Percentiles rank a stretch among this genome's conserved stretches.
phyloP scores from a whole-genome alignment of 139 green algal species.

The Chlamydomonas urium region DNA sequence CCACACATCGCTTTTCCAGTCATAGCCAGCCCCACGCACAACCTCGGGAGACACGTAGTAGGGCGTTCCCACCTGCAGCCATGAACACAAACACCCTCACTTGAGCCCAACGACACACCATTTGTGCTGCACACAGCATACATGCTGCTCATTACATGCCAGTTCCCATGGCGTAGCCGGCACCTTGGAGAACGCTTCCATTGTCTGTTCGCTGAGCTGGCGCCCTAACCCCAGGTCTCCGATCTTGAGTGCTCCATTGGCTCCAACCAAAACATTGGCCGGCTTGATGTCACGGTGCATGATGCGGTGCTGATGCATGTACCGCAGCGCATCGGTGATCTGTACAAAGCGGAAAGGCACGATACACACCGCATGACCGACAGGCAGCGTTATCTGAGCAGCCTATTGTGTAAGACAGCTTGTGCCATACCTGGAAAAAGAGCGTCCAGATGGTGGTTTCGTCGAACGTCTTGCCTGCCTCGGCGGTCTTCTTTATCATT shows the following conservation, averaged over 20 bases:
- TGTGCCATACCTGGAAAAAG: slow-evolving; percentile 46
- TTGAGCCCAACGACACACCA: no score
- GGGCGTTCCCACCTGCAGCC: slow-evolving; percentile 55
- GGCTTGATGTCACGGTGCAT: slow-evolving; percentile 66
- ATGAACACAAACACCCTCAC: no score
- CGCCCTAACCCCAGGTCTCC: slow-evolving; percentile 51
- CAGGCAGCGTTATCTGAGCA: no score
- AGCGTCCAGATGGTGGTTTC: slow-evolving; percentile 48
- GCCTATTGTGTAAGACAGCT: no score
- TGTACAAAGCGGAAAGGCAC: no score
- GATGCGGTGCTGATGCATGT: slow-evolving; percentile 56
- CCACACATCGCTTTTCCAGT: slow-evolving; percentile 63
- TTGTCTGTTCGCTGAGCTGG: slow-evolving; percentile 48
- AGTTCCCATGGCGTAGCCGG: no score
- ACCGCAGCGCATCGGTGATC: slow-evolving; percentile 48
- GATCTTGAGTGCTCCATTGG: slow-evolving; percentile 55
- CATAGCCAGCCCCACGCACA: slow-evolving; percentile 46
- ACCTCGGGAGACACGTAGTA: slow-evolving; percentile 63
- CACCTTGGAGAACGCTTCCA: slow-evolving; percentile 52
- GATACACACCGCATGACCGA: no score
- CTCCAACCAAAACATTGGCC: slow-evolving; percentile 44
- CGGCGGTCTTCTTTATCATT: slow-evolving; percentile 47
- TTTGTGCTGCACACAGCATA: no score
- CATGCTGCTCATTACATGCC: no score
- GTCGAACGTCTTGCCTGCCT: slow-evolving; percentile 40